Evolutionary conservation across 2,329 filamentous ascomycete species (phyloP).

Genomic region (Trichoderma harzianum): DNA sequence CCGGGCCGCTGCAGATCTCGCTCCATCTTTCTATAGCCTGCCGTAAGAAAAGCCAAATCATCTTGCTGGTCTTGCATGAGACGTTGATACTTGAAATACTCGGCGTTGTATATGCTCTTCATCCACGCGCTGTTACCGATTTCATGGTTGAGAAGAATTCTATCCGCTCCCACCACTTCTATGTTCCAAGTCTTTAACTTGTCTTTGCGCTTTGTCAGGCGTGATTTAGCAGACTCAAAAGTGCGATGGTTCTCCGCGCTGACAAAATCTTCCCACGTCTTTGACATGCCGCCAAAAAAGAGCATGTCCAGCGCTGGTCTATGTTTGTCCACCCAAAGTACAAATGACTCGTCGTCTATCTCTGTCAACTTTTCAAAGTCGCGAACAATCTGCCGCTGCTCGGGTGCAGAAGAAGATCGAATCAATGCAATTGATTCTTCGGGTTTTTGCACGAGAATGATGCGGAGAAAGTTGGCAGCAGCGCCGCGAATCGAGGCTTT

Average conservation of each 20-base stretch:
- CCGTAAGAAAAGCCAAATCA: slow-evolving; percentile 72
- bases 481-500: slow-evolving; percentile 65
- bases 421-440: slow-evolving; percentile 74
- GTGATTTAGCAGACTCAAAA: slow-evolving; percentile 67
- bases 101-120: slow-evolving; percentile 89
- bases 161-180: slow-evolving; percentile 66
- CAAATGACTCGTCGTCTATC: slow-evolving; percentile 82
- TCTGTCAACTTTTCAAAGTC: slow-evolving; percentile 84
- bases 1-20: slow-evolving; percentile 74
- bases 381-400: slow-evolving; percentile 67
- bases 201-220: slow-evolving; percentile 74
- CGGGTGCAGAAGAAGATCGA: slow-evolving; percentile 63
- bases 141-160: slow-evolving; percentile 76
- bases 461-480: slow-evolving; percentile 83
- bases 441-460: slow-evolving; percentile 89
- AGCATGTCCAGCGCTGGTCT: slow-evolving; percentile 73
- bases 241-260: slow-evolving; percentile 75
- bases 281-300: slow-evolving; percentile 78
- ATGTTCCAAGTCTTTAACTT: slow-evolving; percentile 75
- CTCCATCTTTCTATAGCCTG: slow-evolving; percentile 74
- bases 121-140: slow-evolving; percentile 87
- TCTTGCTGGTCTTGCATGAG: slow-evolving; percentile 91
- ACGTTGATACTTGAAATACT: slow-evolving; percentile 87
- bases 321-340: slow-evolving; percentile 84
- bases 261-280: slow-evolving; percentile 86